Evolutionary conservation across 805 yeast species (phyloP).

Genomic region (Jamesozyma rosinii): DNA sequence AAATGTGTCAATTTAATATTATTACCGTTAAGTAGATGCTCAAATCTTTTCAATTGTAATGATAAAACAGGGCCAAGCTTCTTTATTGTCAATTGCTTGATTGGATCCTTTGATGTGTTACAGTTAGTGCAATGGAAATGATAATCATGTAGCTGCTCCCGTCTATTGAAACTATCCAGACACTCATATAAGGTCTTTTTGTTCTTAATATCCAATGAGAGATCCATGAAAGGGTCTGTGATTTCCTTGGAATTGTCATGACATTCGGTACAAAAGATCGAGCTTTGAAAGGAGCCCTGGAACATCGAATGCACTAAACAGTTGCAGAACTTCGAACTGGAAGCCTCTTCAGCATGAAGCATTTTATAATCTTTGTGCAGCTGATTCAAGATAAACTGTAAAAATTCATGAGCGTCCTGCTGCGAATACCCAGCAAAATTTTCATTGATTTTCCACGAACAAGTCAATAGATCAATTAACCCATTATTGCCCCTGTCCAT

Average conservation of each 20-base stretch:
- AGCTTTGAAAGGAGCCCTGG: slow-evolving; percentile 73
- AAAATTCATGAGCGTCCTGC: slow-evolving; percentile 97
- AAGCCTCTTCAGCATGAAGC: slow-evolving; percentile 8
- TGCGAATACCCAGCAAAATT: slow-evolving; percentile 91
- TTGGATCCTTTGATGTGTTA: slow-evolving; percentile 50
- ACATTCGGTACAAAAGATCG: slow-evolving; percentile 68
- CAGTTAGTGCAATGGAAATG: slow-evolving; percentile 65
- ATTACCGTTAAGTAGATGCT: slow-evolving; percentile 32
- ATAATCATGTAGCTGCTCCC: slow-evolving; percentile 63
- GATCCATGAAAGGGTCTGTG: slow-evolving; percentile 81
- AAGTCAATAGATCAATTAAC: slow-evolving; percentile 66
- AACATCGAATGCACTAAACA: slow-evolving; percentile 81
- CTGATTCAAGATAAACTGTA: slow-evolving; percentile 85
- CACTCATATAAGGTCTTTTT: slow-evolving; percentile 48
- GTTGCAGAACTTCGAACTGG: slow-evolving; percentile 36
- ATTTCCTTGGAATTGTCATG: slow-evolving; percentile 50
- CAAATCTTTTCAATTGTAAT: slow-evolving; percentile 70
- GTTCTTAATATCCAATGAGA: slow-evolving; percentile 64
- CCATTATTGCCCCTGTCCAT: slow-evolving; percentile 38
- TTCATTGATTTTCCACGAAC: slow-evolving; percentile 80
- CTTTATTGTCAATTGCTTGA: slow-evolving; percentile 61
- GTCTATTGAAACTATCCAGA: slow-evolving; percentile 63
- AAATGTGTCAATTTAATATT: slow-evolving; percentile 68
- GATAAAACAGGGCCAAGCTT: slow-evolving; percentile 69
- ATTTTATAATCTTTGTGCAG: slow-evolving; percentile 43